These are phyloP conservation scores for Fraxinus quadrangulata DNA, from an alignment of 257 asterid genomes.

Conservation along the genomic window DNA sequence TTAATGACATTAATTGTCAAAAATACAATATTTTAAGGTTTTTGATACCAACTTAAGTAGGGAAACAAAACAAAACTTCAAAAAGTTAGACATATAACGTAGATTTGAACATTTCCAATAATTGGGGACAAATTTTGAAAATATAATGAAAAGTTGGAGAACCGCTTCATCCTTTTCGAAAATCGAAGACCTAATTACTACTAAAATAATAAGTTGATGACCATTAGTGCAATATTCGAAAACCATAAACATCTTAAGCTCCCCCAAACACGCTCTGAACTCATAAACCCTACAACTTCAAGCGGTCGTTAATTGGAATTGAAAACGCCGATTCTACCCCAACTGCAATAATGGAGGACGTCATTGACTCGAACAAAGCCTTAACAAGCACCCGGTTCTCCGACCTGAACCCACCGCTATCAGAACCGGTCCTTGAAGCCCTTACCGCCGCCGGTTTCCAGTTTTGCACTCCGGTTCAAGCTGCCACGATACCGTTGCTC, in stretches of 20 bases:
- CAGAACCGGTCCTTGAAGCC: conserved; percentile 70
- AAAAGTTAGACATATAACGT: too few species aligned
- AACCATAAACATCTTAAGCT: neutral
- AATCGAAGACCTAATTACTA: neutral
- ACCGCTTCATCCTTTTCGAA: neutral
- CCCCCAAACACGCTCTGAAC: too few species aligned
- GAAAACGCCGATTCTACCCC: neutral
- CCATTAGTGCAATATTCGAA: neutral
- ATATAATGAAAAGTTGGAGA: neutral
- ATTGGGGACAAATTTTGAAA: too few species aligned
- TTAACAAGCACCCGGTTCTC: conserved; percentile 74
- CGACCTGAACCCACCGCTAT: conserved; percentile 71
- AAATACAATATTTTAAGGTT: too few species aligned
- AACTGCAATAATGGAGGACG: conserved; percentile 37
- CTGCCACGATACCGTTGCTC: conserved; percentile 83
- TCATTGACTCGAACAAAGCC: conserved; percentile 63
- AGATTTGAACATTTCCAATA: too few species aligned
- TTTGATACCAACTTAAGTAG: too few species aligned
- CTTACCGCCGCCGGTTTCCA: conserved; percentile 56
- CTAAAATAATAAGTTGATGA: neutral
- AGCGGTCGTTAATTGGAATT: neutral
- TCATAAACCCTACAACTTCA: neutral
- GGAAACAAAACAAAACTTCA: too few species aligned
- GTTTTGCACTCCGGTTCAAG: conserved; percentile 95
- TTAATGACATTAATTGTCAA: too few species aligned